A percentile compares a stretch with the other conserved stretches of the same genome.
These are phyloP conservation scores for Solanum boliviense DNA, from an alignment of 257 asterid genomes.

Conservation along the genomic window DNA sequence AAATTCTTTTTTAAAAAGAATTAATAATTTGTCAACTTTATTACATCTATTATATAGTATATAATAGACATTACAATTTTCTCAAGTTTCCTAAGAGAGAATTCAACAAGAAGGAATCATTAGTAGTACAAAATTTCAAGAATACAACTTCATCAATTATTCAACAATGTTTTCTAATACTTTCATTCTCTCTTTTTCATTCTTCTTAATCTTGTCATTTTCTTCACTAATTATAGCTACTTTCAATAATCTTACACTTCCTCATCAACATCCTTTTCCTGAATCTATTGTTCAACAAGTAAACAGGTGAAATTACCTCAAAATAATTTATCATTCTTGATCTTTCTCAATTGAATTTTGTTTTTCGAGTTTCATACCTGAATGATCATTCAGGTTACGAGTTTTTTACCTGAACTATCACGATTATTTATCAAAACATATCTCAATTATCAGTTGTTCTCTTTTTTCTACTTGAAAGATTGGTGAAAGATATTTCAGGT, in stretches of 20 bases:
- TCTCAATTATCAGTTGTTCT: not conserved
- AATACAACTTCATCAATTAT: not conserved
- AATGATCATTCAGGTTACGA: too few relatives aligned
- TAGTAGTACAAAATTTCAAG: not conserved
- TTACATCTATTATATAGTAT: not conserved
- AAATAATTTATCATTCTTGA: too few relatives aligned
- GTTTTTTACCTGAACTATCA: too few relatives aligned
- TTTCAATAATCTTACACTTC: conserved; percentile 1
- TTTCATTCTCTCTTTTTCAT: not conserved
- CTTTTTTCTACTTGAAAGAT: not conserved
- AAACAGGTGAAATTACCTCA: not conserved
- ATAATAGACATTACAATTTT: not conserved
- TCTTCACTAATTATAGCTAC: not conserved
- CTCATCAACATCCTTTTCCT: conserved; percentile 13
- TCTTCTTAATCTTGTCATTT: not conserved
- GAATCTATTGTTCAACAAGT: conserved; percentile 12
- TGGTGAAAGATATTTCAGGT: too few relatives aligned
- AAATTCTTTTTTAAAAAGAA: not conserved
- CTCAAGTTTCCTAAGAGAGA: not conserved
- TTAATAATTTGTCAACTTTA: not conserved
- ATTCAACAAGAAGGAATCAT: not conserved
- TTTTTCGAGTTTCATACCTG: not conserved
- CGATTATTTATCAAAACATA: not conserved
- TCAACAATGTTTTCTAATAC: not conserved
- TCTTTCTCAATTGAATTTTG: not conserved